Evolutionary conservation across 1,139 yeast species (phyloP).

Genomic region (Candida tetrigidarum): DNA sequence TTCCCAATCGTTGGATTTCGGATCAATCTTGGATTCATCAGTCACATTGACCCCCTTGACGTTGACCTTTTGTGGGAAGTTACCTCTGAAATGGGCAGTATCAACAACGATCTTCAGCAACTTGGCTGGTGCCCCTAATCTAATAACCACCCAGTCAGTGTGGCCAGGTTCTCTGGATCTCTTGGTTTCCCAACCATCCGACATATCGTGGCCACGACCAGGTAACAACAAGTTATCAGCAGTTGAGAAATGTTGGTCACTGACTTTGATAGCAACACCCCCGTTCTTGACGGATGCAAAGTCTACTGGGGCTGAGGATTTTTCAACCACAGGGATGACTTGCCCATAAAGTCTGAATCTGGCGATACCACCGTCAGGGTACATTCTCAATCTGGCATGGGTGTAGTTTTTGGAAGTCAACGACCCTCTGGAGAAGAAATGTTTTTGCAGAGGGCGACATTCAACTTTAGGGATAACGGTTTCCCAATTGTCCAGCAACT

Average conservation of each 20-base stretch:
- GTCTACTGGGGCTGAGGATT: conserved; percentile 45
- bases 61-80: conserved; percentile 80
- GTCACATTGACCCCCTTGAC: conserved; percentile 57
- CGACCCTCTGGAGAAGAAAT: conserved; percentile 69
- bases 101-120: conserved; percentile 71
- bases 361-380: conserved; percentile 98
- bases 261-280: conserved; percentile 79
- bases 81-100: conserved; percentile 93
- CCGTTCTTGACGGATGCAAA: conserved; percentile 86
- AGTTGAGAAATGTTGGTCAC: conserved; percentile 93
- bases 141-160: conserved; percentile 86
- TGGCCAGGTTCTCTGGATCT: conserved; percentile 85
- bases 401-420: conserved; percentile 65
- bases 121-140: conserved; percentile 68
- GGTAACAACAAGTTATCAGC: conserved; percentile 88
- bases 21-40: conserved; percentile 28
- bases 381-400: conserved; percentile 85
- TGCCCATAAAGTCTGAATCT: conserved; percentile 87
- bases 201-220: conserved; percentile 95
- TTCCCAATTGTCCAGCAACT: conserved; percentile 55
- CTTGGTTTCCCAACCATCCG: conserved; percentile 98
- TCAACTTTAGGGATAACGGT: conserved; percentile 67
- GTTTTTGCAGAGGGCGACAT: conserved; percentile 89
- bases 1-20: conserved; percentile 58
- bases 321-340: conserved; percentile 60